These are phyloP conservation scores for Imleria badia DNA, from an alignment of 768 basidiomycete species.

Conservation along the genomic window DNA sequence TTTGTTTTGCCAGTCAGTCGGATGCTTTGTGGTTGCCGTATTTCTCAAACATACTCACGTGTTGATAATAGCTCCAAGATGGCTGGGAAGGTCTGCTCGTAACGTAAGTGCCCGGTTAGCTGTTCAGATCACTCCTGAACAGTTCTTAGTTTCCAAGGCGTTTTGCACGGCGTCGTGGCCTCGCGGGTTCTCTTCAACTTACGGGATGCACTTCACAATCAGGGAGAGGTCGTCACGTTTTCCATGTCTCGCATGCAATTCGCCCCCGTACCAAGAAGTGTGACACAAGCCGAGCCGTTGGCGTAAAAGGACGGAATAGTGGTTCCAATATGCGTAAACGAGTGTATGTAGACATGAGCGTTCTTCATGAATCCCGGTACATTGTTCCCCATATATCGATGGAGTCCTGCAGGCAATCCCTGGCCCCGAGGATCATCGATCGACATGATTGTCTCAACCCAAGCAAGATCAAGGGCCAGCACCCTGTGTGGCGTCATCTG, in stretches of 20 bases:
- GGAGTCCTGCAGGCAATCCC: too few relatives aligned
- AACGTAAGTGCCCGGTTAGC: background rate
- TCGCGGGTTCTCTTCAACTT: constrained; percentile 11
- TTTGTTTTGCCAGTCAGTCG: constrained; percentile 2
- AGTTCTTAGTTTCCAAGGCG: constrained; percentile 7
- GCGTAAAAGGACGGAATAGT: background rate
- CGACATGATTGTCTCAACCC: too few relatives aligned
- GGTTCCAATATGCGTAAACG: too few relatives aligned
- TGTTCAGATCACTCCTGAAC: background rate
- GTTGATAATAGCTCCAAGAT: background rate
- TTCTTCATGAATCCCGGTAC: background rate
- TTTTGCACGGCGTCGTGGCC: constrained; percentile 8
- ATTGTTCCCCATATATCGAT: background rate
- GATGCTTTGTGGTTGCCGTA: background rate
- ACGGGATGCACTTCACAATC: background rate
- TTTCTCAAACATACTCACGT: background rate
- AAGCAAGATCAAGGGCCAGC: too few relatives aligned
- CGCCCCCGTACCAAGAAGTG: background rate
- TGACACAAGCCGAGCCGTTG: background rate
- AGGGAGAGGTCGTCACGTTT: background rate
- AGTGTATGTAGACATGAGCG: background rate
- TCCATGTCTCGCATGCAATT: constrained; percentile 2
- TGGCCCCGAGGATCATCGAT: background rate
- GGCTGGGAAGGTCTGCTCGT: background rate
- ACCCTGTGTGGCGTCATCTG: too few relatives aligned